Conservation (phyloP, 2,329 filamentous ascomycete genomes). For the Bisporella sp. region DNA sequence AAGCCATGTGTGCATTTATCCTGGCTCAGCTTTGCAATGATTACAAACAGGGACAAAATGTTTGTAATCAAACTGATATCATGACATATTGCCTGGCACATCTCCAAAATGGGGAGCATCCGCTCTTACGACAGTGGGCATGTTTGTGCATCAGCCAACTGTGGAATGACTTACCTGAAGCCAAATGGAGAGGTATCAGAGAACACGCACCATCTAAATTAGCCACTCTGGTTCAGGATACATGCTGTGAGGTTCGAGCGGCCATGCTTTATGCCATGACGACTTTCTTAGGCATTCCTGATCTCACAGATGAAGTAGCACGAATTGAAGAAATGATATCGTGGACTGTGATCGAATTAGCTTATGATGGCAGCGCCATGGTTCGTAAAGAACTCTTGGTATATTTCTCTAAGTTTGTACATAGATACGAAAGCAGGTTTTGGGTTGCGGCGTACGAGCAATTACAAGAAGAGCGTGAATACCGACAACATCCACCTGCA, state of each 20-base stretch:
- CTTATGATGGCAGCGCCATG: constrained; percentile 87
- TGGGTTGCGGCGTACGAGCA: constrained; percentile 89
- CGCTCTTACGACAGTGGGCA: constrained; percentile 87
- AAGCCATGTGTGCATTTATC: constrained; percentile 98
- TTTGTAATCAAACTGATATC: constrained; percentile 84
- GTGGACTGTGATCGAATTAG: constrained; percentile 83
- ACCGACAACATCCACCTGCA: constrained; percentile 47
- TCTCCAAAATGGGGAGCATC: constrained; percentile 78
- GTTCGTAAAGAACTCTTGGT: constrained; percentile 90
- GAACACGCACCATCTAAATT: constrained; percentile 75
- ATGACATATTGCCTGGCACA: constrained; percentile 83
- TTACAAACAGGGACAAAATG: constrained; percentile 84
- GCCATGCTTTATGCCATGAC: constrained; percentile 92
- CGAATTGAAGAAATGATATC: constrained; percentile 88
- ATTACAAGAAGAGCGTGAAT: constrained; percentile 73
- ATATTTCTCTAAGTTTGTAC: constrained; percentile 87
- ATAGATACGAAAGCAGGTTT: constrained; percentile 88
- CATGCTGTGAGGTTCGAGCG: constrained; percentile 85
- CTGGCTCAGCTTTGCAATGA: constrained; percentile 95
- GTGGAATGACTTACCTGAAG: constrained; percentile 84
- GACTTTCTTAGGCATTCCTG: constrained; percentile 87
- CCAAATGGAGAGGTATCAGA: constrained; percentile 92
- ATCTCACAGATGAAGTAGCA: constrained; percentile 84
- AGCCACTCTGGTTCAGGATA: constrained; percentile 73
- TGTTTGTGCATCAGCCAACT: constrained; percentile 93